These are phyloP conservation scores for Phyllosticta citribraziliensis DNA, from an alignment of 2,329 filamentous ascomycete species.

Conservation along the genomic window DNA sequence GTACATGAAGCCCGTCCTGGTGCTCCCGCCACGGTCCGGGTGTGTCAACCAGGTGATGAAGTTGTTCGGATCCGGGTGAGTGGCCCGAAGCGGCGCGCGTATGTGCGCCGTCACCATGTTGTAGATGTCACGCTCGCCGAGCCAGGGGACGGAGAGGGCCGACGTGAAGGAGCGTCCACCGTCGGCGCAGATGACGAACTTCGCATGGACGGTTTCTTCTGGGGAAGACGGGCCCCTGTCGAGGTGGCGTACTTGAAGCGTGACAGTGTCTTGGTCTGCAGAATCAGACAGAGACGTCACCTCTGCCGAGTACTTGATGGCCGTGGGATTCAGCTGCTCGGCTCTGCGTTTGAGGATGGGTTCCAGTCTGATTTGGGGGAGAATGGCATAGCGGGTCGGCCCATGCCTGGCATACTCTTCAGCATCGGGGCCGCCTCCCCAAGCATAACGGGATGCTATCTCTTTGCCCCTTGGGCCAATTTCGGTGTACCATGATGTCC, in stretches of 20 bases:
- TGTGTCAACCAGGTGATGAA: constrained; percentile 30
- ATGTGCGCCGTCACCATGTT: constrained; percentile 27
- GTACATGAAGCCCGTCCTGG: constrained; percentile 25
- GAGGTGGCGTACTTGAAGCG: constrained; percentile 13
- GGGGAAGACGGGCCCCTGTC: background rate
- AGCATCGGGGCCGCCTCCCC: background rate
- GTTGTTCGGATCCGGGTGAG: constrained; percentile 20
- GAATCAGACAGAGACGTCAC: constrained; percentile 17
- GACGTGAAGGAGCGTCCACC: constrained; percentile 23
- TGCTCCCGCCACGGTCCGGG: constrained; percentile 24
- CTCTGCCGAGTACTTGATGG: constrained; percentile 20
- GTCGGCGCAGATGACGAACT: constrained; percentile 25
- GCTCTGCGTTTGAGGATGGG: constrained; percentile 21
- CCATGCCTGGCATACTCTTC: constrained; percentile 12
- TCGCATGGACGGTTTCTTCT: constrained; percentile 12
- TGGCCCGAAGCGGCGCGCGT: constrained; percentile 17
- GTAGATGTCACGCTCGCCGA: constrained; percentile 23
- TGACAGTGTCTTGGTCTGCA: constrained; percentile 13
- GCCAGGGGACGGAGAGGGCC: constrained; percentile 21
- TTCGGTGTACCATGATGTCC: constrained; percentile 24
- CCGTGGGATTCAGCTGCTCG: constrained; percentile 20
- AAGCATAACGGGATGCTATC: constrained; percentile 13
- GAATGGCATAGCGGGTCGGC: constrained; percentile 20
- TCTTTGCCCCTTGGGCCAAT: constrained; percentile 16
- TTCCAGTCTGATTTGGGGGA: constrained; percentile 29